Base-by-base conservation (phyloP, 225 moss, liverwort and hornwort species). In the Marchantia paleacea region DNA sequence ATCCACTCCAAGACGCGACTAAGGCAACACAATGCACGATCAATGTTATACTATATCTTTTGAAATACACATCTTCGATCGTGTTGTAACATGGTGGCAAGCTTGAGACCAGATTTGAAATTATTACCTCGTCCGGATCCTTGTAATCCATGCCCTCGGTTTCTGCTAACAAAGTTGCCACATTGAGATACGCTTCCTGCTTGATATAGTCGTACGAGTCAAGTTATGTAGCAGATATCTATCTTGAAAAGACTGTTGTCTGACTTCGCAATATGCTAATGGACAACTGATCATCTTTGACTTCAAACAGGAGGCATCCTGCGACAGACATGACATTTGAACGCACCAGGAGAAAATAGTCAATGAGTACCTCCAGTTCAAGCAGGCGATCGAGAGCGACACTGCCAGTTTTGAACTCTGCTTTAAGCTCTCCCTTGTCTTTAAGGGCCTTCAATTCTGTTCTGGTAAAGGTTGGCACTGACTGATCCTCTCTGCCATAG, bases 151-250 rank as follows among this genome's bases (percentile, higher is more conserved):
- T 88, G 75, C 92, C 88, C 80, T 96, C 94, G 0, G 90, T 87
- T 81, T 91, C 91, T 48, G 82, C 94, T 69, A 96, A 80, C 26
- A 92, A 87, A 66, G 94, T 89, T 39, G 93, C 89, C 92, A 94
- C 94, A 76, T 88, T 90, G 79, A 89, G 89, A 82, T 92, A 94
- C 18, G 92, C 91, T 75, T 94, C 96, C 96, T 96, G 85, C 78
- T 74, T 57, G 31, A 75, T 50, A 55, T n/a, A 75, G 81, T 74
- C 60, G 9, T 74, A 10, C 26, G 19, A 50, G 50, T n/a, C 48
- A n/a, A 51, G 11, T 51, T 9, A 9, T 15, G 47, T 24, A 11
- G 16, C 0, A 22, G 0, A 6, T 50, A 50, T 11, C 49, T 1
- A 71, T 48, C 10, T 4, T 12, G 8, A 71, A 22, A n/a, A 72